Conservation (phyloP, 1,284 basidiomycete species). For the Chalciporus sp. region DNA sequence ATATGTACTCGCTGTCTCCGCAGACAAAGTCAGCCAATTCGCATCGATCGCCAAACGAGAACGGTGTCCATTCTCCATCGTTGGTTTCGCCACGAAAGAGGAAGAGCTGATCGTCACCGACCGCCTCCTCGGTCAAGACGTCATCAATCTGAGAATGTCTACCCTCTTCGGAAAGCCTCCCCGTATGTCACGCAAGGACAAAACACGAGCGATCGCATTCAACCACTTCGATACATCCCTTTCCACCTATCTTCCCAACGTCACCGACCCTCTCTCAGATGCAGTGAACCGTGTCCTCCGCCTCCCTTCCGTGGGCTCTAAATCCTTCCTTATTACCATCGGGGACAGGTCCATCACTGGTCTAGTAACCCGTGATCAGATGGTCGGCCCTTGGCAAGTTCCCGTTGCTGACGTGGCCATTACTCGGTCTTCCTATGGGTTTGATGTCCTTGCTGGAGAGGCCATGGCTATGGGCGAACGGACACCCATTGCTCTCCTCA, state of each 20-base stretch:
- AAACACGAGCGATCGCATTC: constrained; percentile 52
- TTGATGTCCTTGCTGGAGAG: constrained; percentile 83
- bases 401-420: constrained; percentile 98
- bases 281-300: constrained; percentile 85
- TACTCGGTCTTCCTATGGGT: constrained; percentile 93
- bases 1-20: constrained; percentile 89
- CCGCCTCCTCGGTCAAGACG: constrained; percentile 75
- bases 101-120: constrained; percentile 91
- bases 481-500: constrained; percentile 88
- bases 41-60: constrained; percentile 84
- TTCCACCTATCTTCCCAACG: constrained; percentile 59
- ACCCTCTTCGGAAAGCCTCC: constrained; percentile 97
- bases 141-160: constrained; percentile 92
- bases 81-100: constrained; percentile 83
- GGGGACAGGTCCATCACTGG: constrained; percentile 95
- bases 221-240: constrained; percentile 77
- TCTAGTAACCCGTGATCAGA: constrained; percentile 94
- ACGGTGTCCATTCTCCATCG: constrained; percentile 90
- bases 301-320: constrained; percentile 92
- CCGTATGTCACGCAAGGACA: constrained; percentile 82
- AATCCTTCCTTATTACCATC: constrained; percentile 98
- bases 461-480: constrained; percentile 99
- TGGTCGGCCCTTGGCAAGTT: constrained; percentile 99
- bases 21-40: constrained; percentile 63
- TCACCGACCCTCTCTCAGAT: constrained; percentile 50